A percentile compares a stretch with the other conserved stretches of the same genome.
phyloP scores from a whole-genome alignment of 78 protist genomes.

The Dictyostelium firmibasis region DNA sequence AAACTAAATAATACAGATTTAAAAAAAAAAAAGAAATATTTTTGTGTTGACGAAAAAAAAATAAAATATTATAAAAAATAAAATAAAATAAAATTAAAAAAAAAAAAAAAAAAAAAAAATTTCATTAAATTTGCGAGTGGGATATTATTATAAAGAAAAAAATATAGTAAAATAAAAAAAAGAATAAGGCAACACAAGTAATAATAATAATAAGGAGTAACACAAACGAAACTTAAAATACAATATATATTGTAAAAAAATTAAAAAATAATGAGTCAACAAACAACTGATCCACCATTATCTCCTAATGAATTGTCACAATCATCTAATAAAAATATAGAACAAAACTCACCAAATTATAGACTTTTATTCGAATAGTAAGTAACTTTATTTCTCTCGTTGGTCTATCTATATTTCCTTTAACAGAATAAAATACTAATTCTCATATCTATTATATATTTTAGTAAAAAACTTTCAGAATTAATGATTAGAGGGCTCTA shows the following conservation, averaged over 20 bases:
- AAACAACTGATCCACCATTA: not conserved
- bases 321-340: not conserved
- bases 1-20: too few relatives aligned
- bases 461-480: constrained; percentile 49
- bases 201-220: too few relatives aligned
- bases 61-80: too few relatives aligned
- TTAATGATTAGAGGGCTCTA: constrained; percentile 43
- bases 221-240: too few relatives aligned
- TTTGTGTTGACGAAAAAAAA: too few relatives aligned
- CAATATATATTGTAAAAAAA: not conserved
- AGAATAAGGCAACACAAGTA: too few relatives aligned
- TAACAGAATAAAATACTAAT: too few relatives aligned
- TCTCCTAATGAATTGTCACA: not conserved
- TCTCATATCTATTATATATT: not conserved
- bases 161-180: too few relatives aligned
- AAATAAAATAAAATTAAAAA: too few relatives aligned
- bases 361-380: constrained; percentile 68
- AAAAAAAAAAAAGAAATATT: too few relatives aligned
- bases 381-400: not conserved
- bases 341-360: not conserved
- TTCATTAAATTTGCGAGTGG: not conserved
- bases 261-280: not conserved
- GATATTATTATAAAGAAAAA: not conserved
- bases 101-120: too few relatives aligned
- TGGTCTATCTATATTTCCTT: too few relatives aligned